These are phyloP conservation scores for Boletus sensibilis DNA, from an alignment of 768 basidiomycete genomes.

Conservation along the genomic window DNA sequence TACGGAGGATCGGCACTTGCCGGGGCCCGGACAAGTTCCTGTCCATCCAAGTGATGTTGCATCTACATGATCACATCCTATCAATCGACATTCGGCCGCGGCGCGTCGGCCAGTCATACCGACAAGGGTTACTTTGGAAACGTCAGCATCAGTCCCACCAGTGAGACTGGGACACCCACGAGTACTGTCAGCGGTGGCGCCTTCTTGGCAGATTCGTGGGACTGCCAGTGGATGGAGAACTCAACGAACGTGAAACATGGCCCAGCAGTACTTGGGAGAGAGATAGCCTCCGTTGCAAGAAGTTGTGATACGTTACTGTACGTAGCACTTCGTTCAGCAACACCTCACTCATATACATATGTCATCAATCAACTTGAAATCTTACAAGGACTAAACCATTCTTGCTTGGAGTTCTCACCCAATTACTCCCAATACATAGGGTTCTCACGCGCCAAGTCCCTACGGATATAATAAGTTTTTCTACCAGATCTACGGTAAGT, in stretches of 20 bases:
- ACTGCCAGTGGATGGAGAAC: neutral
- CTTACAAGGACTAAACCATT: neutral
- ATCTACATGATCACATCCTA: conserved; percentile 45
- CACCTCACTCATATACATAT: conserved; percentile 10
- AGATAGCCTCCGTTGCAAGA: neutral
- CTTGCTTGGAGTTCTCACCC: neutral
- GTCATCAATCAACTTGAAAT: neutral
- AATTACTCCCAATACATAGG: neutral
- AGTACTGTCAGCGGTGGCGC: conserved; percentile 31
- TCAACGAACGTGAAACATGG: neutral
- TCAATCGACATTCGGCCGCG: conserved; percentile 69
- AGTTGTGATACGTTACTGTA: conserved; percentile 7
- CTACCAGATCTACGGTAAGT: neutral
- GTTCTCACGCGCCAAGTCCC: neutral
- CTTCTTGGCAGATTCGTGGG: conserved; percentile 15
- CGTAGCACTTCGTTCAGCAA: conserved; percentile 12
- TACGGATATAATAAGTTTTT: neutral
- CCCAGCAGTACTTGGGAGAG: neutral
- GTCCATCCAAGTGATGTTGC: conserved; percentile 59
- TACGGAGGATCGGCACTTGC: conserved; percentile 79
- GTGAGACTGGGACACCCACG: conserved; percentile 20
- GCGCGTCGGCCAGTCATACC: conserved; percentile 26
- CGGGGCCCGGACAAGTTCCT: conserved; percentile 85
- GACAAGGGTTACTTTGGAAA: conserved; percentile 23
- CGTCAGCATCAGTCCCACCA: conserved; percentile 23